Evolutionary conservation across 768 basidiomycete species (phyloP).

Genomic region (Mycena leptocephala): DNA sequence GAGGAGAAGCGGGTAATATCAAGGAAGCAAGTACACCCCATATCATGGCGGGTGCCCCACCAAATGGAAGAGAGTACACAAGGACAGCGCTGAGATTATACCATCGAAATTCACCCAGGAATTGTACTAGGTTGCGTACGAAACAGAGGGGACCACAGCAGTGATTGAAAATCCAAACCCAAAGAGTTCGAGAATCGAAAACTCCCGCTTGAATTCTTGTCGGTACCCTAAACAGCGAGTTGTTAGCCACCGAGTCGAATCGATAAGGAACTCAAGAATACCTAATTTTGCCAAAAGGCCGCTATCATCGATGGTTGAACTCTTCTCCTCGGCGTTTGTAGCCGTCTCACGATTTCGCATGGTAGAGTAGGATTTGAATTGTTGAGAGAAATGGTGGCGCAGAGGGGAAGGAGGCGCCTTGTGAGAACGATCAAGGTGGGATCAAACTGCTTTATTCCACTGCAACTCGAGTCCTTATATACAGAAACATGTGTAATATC

Average conservation of each 20-base stretch:
- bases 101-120: not conserved
- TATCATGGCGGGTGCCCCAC: conserved; percentile 78
- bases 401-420: no score
- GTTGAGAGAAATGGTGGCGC: no score
- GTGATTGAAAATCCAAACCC: conserved; percentile 46
- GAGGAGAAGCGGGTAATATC: not conserved
- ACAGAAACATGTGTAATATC: no score
- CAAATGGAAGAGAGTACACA: conserved; percentile 75
- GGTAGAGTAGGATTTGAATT: no score
- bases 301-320: conserved; percentile 43
- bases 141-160: conserved; percentile 38
- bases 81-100: conserved; percentile 31
- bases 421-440: no score
- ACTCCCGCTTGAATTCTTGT: conserved; percentile 58
- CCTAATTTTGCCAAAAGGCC: conserved; percentile 47
- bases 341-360: no score
- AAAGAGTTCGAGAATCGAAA: conserved; percentile 45
- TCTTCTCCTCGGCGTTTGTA: no score
- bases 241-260: no score
- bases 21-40: conserved; percentile 67
- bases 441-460: no score
- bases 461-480: no score
- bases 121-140: conserved; percentile 13
- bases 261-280: no score
- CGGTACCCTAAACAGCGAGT: conserved; percentile 53